A percentile compares a stretch with the other conserved stretches of the same genome.
These are phyloP conservation scores for Rhododendron griersonianum DNA, from an alignment of 148 eudicot genomes.

Conservation along the genomic window DNA sequence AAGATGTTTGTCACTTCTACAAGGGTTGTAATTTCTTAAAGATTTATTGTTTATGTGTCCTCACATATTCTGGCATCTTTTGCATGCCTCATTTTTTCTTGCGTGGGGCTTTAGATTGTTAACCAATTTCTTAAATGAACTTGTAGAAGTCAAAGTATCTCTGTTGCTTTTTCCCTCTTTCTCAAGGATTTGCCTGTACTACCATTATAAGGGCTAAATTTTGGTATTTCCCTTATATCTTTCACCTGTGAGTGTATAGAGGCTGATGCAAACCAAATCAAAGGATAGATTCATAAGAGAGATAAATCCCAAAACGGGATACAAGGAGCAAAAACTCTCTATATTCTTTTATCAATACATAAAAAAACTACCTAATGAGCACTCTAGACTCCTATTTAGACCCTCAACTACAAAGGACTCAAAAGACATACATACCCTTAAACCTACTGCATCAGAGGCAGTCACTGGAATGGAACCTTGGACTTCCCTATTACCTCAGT, in stretches of 20 bases:
- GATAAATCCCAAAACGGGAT: no score
- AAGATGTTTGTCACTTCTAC: not conserved
- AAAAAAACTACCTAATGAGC: no score
- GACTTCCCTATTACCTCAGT: not conserved
- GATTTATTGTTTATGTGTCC: not conserved
- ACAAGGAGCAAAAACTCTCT: no score
- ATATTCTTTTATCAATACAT: no score
- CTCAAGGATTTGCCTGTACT: not conserved
- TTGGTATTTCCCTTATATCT: not conserved
- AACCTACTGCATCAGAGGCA: not conserved
- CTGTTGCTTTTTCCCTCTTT: not conserved
- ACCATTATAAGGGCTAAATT: not conserved
- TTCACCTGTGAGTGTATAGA: not conserved
- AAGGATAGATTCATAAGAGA: no score
- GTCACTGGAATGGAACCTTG: not conserved
- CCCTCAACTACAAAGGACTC: no score
- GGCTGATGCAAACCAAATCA: not conserved
- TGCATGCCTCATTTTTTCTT: not conserved
- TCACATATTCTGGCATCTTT: not conserved
- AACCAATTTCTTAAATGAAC: not conserved
- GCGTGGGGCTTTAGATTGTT: not conserved
- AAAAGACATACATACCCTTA: no score
- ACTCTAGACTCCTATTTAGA: no score
- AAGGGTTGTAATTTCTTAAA: not conserved
- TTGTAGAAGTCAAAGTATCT: not conserved